Evolutionary conservation across 2,329 filamentous ascomycete genomes (phyloP).

Genomic region (Fusarium duplospermum): DNA sequence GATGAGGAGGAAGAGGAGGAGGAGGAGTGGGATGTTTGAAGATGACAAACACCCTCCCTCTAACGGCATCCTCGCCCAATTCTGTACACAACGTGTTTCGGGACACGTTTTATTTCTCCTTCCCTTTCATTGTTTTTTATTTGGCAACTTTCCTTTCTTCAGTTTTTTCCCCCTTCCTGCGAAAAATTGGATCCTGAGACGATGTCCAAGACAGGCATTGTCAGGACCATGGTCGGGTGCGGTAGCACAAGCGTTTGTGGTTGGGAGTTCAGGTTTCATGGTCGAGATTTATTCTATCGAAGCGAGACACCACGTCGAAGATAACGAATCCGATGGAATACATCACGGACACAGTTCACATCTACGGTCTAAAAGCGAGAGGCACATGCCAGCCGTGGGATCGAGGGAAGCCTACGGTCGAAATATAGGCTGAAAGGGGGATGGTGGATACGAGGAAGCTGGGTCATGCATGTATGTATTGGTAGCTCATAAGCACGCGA

Average conservation of each 20-base stretch:
- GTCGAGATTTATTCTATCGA: slow-evolving; percentile 25
- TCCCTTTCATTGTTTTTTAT: slow-evolving; percentile 22
- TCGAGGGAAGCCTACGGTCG: slow-evolving; percentile 14
- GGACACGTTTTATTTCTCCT: slow-evolving; percentile 23
- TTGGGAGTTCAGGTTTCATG: slow-evolving; percentile 43
- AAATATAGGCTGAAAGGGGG: slow-evolving; percentile 7
- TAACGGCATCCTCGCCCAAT: background rate
- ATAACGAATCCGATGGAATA: slow-evolving; percentile 20
- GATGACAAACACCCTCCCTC: background rate
- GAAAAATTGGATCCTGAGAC: slow-evolving; percentile 38
- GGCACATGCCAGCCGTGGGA: slow-evolving; percentile 15
- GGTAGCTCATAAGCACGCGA: slow-evolving; percentile 26
- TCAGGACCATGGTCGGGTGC: slow-evolving; percentile 34
- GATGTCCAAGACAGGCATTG: slow-evolving; percentile 28
- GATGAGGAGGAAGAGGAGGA: slow-evolving; percentile 58
- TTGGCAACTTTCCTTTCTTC: slow-evolving; percentile 32
- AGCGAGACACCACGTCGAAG: slow-evolving; percentile 17
- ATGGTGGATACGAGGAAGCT: slow-evolving; percentile 7
- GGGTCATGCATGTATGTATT: slow-evolving; percentile 22
- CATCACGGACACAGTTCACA: slow-evolving; percentile 21
- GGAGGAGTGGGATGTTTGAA: slow-evolving; percentile 65
- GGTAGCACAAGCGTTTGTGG: slow-evolving; percentile 42
- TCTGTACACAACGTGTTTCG: slow-evolving; percentile 22
- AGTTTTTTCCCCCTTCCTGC: slow-evolving; percentile 25
- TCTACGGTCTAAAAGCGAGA: slow-evolving; percentile 33